phyloP scores from a whole-genome alignment of 2,329 filamentous ascomycete species.

The Chaetomiaceae sp. region DNA sequence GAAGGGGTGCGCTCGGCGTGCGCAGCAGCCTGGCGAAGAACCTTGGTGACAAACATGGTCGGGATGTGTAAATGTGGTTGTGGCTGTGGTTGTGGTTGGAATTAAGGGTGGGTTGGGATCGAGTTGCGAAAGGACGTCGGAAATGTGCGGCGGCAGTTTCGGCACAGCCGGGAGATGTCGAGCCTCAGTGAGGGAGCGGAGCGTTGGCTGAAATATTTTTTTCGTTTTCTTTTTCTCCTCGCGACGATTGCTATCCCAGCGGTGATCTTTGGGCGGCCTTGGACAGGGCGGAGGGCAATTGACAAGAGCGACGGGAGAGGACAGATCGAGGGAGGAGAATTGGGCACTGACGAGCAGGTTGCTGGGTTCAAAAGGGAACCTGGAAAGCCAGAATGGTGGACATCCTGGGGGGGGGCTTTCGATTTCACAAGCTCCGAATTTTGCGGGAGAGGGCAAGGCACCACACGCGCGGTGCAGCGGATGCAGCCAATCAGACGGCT shows the following conservation, averaged over 20 bases:
- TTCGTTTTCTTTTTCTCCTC: constrained; percentile 27
- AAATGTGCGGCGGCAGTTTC: neutral
- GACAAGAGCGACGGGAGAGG: constrained; percentile 8
- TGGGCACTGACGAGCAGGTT: constrained; percentile 10
- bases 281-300: neutral
- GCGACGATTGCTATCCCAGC: constrained; percentile 25
- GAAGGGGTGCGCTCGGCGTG: constrained; percentile 56
- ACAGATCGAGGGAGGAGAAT: constrained; percentile 29
- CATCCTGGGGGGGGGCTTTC: constrained; percentile 13
- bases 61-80: neutral
- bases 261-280: constrained; percentile 4
- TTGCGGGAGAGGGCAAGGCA: constrained; percentile 14
- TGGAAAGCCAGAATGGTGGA: constrained; percentile 4
- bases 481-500: constrained; percentile 10
- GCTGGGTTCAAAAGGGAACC: constrained; percentile 8
- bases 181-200: neutral
- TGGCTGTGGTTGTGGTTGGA: neutral
- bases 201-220: too few relatives aligned
- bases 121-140: neutral
- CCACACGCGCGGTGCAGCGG: constrained; percentile 8
- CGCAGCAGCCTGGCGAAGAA: constrained; percentile 54
- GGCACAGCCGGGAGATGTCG: neutral
- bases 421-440: constrained; percentile 25
- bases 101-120: neutral
- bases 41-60: constrained; percentile 50